phyloP scores from a whole-genome alignment of 2,329 filamentous ascomycete genomes.

The Sporothrix humicola region DNA sequence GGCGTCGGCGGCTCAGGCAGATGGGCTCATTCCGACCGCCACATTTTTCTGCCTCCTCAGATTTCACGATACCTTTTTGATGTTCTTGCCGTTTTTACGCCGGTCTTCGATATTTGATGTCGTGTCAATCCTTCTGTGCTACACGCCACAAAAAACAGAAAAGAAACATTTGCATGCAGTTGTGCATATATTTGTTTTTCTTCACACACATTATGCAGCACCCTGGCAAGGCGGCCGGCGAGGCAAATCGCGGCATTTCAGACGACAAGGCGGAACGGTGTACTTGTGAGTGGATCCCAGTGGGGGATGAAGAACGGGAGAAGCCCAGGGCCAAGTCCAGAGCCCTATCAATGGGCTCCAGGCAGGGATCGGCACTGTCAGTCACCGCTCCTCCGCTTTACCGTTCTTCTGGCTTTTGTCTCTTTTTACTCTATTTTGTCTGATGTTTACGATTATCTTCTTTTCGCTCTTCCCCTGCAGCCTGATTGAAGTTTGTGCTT shows the following conservation, averaged over 20 bases:
- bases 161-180: not conserved
- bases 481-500: not conserved
- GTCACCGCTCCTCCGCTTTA: not conserved
- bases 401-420: not conserved
- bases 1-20: not conserved
- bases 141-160: conserved; percentile 2
- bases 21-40: conserved; percentile 7
- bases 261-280: not conserved
- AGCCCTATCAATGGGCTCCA: not conserved
- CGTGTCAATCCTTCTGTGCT: not conserved
- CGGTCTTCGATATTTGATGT: not conserved
- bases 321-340: not conserved
- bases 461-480: not conserved
- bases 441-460: not conserved
- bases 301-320: not conserved
- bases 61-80: no score
- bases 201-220: not conserved
- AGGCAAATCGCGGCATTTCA: not conserved
- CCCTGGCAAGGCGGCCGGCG: conserved; percentile 23
- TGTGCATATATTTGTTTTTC: no score
- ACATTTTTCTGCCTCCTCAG: not conserved
- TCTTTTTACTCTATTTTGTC: not conserved
- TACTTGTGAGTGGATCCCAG: not conserved
- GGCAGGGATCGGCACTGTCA: conserved; percentile 1
- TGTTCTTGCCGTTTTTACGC: no score